phyloP scores from a whole-genome alignment of 2,329 filamentous ascomycete species.

The Cordyceps cicadae region DNA sequence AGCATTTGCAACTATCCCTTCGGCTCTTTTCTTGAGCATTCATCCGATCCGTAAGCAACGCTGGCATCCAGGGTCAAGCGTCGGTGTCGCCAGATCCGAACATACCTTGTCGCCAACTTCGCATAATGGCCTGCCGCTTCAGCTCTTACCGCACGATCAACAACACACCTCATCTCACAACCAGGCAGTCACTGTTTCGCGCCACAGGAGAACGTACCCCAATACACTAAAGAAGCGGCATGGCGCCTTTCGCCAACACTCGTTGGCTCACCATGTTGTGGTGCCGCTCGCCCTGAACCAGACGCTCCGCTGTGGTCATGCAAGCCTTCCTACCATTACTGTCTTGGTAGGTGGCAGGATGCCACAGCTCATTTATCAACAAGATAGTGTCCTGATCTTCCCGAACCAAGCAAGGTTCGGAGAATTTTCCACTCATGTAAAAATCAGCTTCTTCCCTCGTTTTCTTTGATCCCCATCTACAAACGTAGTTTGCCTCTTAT shows the following conservation, averaged over 20 bases:
- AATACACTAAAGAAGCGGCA: constrained; percentile 6
- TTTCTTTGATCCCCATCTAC: background rate
- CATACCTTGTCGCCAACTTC: background rate
- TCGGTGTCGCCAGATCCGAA: background rate
- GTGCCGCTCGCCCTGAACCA: background rate
- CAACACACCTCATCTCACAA: background rate
- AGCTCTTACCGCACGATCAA: background rate
- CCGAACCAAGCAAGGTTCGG: background rate
- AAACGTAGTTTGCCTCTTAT: background rate
- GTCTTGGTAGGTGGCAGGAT: background rate
- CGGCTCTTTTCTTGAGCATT: background rate
- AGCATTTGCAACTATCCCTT: background rate
- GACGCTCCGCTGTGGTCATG: background rate
- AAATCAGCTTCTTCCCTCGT: background rate
- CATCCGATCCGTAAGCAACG: background rate
- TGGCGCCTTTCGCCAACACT: background rate
- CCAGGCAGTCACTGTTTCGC: background rate
- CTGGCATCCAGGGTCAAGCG: background rate
- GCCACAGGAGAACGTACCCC: background rate
- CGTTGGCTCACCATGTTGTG: constrained; percentile 5
- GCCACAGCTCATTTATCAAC: constrained; percentile 2
- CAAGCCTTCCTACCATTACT: background rate
- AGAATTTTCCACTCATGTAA: constrained; percentile 1
- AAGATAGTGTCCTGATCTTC: background rate
- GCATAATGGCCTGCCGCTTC: background rate